These are phyloP conservation scores for Wickerhamiella spandovensis DNA, from an alignment of 805 yeast species.

Conservation along the genomic window DNA sequence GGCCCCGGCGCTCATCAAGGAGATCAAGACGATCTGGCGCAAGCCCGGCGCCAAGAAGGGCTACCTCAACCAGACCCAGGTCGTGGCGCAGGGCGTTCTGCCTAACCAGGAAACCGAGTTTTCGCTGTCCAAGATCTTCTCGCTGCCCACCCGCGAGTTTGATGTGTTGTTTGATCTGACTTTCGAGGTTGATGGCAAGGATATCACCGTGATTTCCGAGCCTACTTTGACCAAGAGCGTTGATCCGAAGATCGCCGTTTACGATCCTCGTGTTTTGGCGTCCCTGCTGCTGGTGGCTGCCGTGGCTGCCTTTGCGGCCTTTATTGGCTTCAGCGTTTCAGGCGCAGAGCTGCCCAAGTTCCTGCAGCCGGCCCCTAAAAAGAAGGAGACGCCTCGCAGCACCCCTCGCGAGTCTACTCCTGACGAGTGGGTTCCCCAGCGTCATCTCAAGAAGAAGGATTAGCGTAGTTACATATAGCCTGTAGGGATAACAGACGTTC, in stretches of 20 bases:
- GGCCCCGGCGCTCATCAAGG: slow-evolving; percentile 14
- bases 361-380: neutral
- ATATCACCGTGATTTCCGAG: slow-evolving; percentile 14
- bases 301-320: slow-evolving; percentile 37
- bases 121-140: slow-evolving; percentile 8
- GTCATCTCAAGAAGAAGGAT: neutral
- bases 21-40: slow-evolving; percentile 13
- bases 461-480: neutral
- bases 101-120: slow-evolving; percentile 39
- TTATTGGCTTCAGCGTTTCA: slow-evolving; percentile 28
- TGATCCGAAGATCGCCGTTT: slow-evolving; percentile 55
- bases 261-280: slow-evolving; percentile 59
- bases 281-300: slow-evolving; percentile 42
- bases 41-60: slow-evolving; percentile 18
- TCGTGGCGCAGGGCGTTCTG: slow-evolving; percentile 45
- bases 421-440: slow-evolving; percentile 4
- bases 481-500: no score
- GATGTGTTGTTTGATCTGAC: slow-evolving; percentile 43
- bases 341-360: slow-evolving; percentile 10
- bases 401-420: neutral
- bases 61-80: slow-evolving; percentile 49
- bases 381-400: neutral
- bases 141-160: slow-evolving; percentile 30
- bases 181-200: slow-evolving; percentile 12
- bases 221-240: slow-evolving; percentile 32